Evolutionary conservation across 805 yeast species (phyloP).

Genomic region (Candida sanyiensis): DNA sequence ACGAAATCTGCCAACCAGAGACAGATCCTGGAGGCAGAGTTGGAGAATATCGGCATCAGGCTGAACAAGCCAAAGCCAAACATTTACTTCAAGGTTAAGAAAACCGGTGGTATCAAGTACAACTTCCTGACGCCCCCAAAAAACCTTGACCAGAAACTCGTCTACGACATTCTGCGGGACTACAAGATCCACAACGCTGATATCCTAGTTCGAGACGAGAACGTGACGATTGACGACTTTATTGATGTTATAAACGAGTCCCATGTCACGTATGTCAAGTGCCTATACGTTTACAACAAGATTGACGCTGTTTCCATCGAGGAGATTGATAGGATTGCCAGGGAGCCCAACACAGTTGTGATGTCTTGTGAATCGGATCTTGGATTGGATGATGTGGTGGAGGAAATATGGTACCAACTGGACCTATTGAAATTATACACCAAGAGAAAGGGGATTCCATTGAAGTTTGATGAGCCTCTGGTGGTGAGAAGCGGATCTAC

Average conservation of each 20-base stretch:
- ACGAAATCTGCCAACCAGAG: conserved; percentile 91
- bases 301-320: conserved; percentile 92
- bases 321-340: conserved; percentile 87
- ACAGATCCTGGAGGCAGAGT: conserved; percentile 76
- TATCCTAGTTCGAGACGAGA: conserved; percentile 82
- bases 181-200: conserved; percentile 92
- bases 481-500: conserved; percentile 79
- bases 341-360: conserved; percentile 89
- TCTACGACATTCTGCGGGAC: conserved; percentile 72
- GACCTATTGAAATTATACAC: conserved; percentile 78
- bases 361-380: conserved; percentile 87
- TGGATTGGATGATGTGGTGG: conserved; percentile 82
- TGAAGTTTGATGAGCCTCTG: conserved; percentile 84
- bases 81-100: conserved; percentile 70
- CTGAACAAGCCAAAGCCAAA: conserved; percentile 76
- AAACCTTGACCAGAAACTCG: conserved; percentile 73
- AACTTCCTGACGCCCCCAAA: conserved; percentile 79
- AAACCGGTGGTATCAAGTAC: conserved; percentile 87
- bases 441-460: conserved; percentile 76
- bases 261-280: conserved; percentile 83
- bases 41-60: conserved; percentile 91
- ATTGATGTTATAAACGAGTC: conserved; percentile 86
- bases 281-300: conserved; percentile 91
- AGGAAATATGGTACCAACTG: conserved; percentile 89
- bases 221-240: conserved; percentile 86